Evolutionary conservation across 129 eudicot species (phyloP), one percentile per base, ranked within the genome.

Genomic region (carrot (Daucus carota)): DNA sequence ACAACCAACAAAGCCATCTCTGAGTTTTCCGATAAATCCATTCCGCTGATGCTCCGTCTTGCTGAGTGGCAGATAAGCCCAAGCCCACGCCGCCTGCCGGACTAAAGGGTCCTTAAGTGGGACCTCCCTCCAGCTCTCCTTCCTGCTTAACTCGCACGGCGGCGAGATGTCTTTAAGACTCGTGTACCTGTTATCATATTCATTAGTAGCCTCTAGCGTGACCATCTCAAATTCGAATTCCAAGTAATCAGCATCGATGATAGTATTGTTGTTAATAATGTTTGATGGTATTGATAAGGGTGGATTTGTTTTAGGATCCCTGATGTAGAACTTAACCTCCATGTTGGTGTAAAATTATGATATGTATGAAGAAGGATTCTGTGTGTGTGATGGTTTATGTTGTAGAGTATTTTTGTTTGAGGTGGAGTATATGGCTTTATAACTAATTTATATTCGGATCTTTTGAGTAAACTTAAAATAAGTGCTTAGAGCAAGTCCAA

Each of bases 21-120:
- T 70, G 33, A 38, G 22, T 12, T 69, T 69, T 34, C 0, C 48
- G 7, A 70, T 2, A 10, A 70, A 70, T 31, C 43, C 3, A 14
- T 32, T 70, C 46, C 16, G 48, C 32, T 3, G 46, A 70, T 20
- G 31, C 48, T 38, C 73, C 14, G 7, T 14, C 73, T 11, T 22
- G 31, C 43, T n/a, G 16, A 10, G 3, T 43, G 47, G 73, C 31
- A 70, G 11, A 70, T 70, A 70, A 22, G 73, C 73, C 73, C 73
- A 70, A 4, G 74, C 74, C 74, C 74, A 70, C 20, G 74, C 74
- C 1, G 74, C 74, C 32, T 70, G 74, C 48, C 41, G 74, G 41
- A 70, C 74, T 5, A 70, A n/a, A 6, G 74, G 74, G 12, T 70
- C 74, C 20, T 70, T 70, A 3, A 70, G 26, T 15, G 74, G 74